Conservation (phyloP, 768 basidiomycete genomes). For the Chalciporus pseudorubinellus region DNA sequence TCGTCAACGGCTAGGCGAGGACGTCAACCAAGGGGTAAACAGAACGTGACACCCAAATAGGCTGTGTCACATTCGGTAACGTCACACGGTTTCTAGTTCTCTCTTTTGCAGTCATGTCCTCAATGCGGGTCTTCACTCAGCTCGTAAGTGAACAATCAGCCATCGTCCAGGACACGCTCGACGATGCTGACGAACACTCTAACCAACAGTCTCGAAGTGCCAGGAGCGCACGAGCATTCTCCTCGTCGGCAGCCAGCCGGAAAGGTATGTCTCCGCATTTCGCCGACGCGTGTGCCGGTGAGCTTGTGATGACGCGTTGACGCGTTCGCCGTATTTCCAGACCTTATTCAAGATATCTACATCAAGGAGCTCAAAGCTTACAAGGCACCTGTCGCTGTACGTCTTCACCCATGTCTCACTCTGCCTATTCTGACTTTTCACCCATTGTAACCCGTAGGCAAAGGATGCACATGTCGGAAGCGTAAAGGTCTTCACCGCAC, state of each 20-base stretch:
- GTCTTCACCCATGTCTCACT: conserved; percentile 28
- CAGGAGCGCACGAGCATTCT: conserved; percentile 56
- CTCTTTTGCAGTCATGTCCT: conserved; percentile 59
- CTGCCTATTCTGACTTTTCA: neutral
- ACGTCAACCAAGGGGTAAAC: neutral
- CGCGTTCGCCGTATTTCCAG: conserved; percentile 38
- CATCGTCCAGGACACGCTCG: neutral
- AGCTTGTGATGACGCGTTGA: conserved; percentile 6
- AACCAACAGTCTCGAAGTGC: conserved; percentile 41
- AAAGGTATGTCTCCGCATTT: conserved; percentile 51
- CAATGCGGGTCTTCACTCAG: conserved; percentile 55
- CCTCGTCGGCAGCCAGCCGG: conserved; percentile 56
- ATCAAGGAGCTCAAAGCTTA: conserved; percentile 86
- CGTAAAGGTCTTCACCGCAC: conserved; percentile 80
- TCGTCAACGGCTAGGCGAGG: neutral
- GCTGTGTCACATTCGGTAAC: conserved; percentile 35
- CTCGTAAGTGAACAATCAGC: conserved; percentile 29
- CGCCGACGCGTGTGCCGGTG: conserved; percentile 16
- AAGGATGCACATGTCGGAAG: conserved; percentile 86
- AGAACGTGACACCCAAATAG: conserved; percentile 23
- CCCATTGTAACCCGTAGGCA: conserved; percentile 46
- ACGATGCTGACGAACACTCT: neutral
- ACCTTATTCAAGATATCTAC: conserved; percentile 92
- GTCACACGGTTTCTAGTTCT: conserved; percentile 42
- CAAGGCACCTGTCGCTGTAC: conserved; percentile 71